Evolutionary conservation across 148 eudicot genomes (phyloP).

Genomic region (Amaranthus palmeri): DNA sequence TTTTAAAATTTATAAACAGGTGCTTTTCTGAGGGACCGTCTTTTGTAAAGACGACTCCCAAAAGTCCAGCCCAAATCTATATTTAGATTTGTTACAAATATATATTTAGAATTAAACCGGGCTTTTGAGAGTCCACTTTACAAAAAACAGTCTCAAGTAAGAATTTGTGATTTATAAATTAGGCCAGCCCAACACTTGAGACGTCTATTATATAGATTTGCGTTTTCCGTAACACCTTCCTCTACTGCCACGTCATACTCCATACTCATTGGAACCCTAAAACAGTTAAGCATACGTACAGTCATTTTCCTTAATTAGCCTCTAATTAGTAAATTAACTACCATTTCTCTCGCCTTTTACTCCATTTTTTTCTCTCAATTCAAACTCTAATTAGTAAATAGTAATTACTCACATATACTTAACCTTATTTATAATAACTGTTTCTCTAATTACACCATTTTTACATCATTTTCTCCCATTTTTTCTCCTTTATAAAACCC

Average conservation of each 20-base stretch:
- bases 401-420: too few relatives aligned
- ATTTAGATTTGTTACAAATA: too few relatives aligned
- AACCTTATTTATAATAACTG: background rate
- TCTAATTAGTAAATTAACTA: background rate
- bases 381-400: background rate
- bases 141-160: too few relatives aligned
- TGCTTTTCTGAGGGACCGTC: too few relatives aligned
- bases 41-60: too few relatives aligned
- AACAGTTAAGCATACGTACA: background rate
- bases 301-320: conserved; percentile 15
- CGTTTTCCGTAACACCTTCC: conserved; percentile 2
- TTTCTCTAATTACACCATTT: background rate
- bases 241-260: conserved; percentile 7
- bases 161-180: too few relatives aligned
- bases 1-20: too few relatives aligned
- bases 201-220: background rate
- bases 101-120: too few relatives aligned
- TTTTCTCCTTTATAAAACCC: background rate
- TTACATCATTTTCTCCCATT: too few relatives aligned
- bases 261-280: conserved; percentile 14
- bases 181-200: background rate
- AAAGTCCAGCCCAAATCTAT: too few relatives aligned
- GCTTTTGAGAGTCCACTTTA: too few relatives aligned
- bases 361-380: background rate
- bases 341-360: conserved; percentile 12